Base-by-base conservation (phyloP, 2,329 filamentous ascomycete species). In the Grosmannia clavigera region DNA sequence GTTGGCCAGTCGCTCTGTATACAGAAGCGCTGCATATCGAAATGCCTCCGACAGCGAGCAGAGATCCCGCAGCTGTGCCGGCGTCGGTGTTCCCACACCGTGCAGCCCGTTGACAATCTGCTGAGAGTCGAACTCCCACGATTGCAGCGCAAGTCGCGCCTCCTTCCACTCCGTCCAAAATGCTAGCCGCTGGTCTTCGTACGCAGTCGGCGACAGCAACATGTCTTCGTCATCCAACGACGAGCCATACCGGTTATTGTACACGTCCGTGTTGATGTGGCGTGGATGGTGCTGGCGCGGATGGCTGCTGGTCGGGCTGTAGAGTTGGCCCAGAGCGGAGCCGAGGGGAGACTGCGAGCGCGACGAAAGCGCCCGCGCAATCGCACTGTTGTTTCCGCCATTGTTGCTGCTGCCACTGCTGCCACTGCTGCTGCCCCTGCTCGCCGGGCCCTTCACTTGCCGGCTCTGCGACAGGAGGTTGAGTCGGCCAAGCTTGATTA, bases 161-260 rank as follows among this genome's bases (percentile, higher is more conserved):
- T 90, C 85, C 69, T 86, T 87, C 91, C 91, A 96, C 71, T 95
- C 90, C 33, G 78, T 76, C 90, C 90, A 95, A 71, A 95, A 95
- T n/a, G 75, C 76, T 46, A 78, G 76, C 48, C 81, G 79, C 54
- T 81, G 76, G 66, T 88, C 83, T 59, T 86, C 80, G 64, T 79
- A 77, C 9, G 74, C 70, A 10, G 77, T 68, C 4, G 77, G 71
- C 1, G 75, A 74, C 57, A 74, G 64, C 58, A 75, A 64, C 22
- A 77, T 74, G 65, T 84, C 80, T 61, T 85, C 76, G 62, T 84
- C 76, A 58, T 82, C 77, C 1, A 81, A 74, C 6, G 79, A 77
- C 33, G 43, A 46, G 19, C 78, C 76, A 72, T 86, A 88, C 40
- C 83, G 84, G 59, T 52, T 61, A 50, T 58, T 55, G 56, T 60